Evolutionary conservation across 495 filamentous ascomycete genomes (phyloP), one percentile per base, ranked within the genome.

Genomic region (Evansstolkia leycettana): DNA sequence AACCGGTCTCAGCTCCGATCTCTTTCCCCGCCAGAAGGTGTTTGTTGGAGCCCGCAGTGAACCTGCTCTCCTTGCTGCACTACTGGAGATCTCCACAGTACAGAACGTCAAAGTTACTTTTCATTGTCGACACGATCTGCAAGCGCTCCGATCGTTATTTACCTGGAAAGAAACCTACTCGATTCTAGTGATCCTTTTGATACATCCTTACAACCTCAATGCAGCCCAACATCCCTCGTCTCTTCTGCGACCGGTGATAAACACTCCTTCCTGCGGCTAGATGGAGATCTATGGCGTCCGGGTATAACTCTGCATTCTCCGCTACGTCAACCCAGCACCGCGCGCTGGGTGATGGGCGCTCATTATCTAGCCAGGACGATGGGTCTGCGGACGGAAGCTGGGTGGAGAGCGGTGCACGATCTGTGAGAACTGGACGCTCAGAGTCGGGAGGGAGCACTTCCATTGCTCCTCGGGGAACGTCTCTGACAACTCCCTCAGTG

Each of bases 261-360:
- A 46, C 46, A 53, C 42, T 52, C 42, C 33, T 30, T 43, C 10
- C 45, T 48, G 40, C 45, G 55, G 52, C 55, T 65, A 56, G 51
- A 65, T 65, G 64, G 64, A 61, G 58, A 53, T 53, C 43, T 46
- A 66, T 65, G 62, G 64, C 62, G 58, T 65, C 64, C 57, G 62
- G 54, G 56, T 50, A 65, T 45, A 62, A 62, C 47, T 55, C 59
- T 54, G 54, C 47, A 41, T 65, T 56, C 54, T 82, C 80, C 40
- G 73, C 73, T 55, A 78, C 75, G 38, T 80, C 80, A 50, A 76
- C 76, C 50, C 81, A 84, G 58, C 75, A 78, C 59, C 75, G 57
- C 30, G 48, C 68, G 37, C 65, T 75, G 39, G 66, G 65, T 45
- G 64, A 70, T 47, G 76, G 75, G 40, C 64, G 65, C 39, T 67